phyloP scores from a whole-genome alignment of 2,329 filamentous ascomycete genomes.

The Curvularia eragrostidis region DNA sequence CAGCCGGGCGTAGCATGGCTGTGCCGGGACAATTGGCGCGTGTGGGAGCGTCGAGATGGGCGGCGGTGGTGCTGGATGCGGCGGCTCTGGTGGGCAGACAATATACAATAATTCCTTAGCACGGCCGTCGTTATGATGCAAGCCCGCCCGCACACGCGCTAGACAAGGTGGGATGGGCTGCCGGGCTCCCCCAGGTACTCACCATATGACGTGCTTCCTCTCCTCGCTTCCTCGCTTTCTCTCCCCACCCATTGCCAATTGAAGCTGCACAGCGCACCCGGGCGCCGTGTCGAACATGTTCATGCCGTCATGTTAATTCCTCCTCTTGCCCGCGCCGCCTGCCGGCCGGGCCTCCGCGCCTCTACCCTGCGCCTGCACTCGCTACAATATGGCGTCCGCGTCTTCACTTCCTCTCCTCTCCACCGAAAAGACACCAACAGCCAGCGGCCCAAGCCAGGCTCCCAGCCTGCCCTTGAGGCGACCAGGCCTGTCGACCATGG shows the following conservation, averaged over 20 bases:
- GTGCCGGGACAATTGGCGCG: conserved; percentile 37
- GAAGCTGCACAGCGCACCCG: conserved; percentile 3
- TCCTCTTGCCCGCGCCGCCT: conserved; percentile 45
- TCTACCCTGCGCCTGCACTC: conserved; percentile 28
- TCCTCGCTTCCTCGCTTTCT: background rate
- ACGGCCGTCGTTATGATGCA: conserved; percentile 16
- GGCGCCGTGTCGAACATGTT: conserved; percentile 29
- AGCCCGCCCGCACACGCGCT: conserved; percentile 16
- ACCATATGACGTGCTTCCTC: background rate
- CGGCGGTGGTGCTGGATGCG: background rate
- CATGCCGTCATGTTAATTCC: conserved; percentile 44
- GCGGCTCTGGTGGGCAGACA: background rate
- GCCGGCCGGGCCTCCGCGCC: conserved; percentile 36
- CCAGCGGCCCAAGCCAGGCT: conserved; percentile 38
- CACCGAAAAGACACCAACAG: conserved; percentile 54
- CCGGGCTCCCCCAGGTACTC: conserved; percentile 8
- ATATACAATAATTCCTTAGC: background rate
- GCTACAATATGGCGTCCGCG: conserved; percentile 39
- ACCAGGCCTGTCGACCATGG: conserved; percentile 31
- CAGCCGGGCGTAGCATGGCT: conserved; percentile 43
- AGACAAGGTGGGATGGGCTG: conserved; percentile 16
- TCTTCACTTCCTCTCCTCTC: conserved; percentile 54
- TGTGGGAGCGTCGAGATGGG: conserved; percentile 9
- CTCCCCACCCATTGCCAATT: conserved; percentile 6
- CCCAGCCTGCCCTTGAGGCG: conserved; percentile 30